Conservation (phyloP, 2,329 filamentous ascomycete genomes). For the Penicillium sp. region DNA sequence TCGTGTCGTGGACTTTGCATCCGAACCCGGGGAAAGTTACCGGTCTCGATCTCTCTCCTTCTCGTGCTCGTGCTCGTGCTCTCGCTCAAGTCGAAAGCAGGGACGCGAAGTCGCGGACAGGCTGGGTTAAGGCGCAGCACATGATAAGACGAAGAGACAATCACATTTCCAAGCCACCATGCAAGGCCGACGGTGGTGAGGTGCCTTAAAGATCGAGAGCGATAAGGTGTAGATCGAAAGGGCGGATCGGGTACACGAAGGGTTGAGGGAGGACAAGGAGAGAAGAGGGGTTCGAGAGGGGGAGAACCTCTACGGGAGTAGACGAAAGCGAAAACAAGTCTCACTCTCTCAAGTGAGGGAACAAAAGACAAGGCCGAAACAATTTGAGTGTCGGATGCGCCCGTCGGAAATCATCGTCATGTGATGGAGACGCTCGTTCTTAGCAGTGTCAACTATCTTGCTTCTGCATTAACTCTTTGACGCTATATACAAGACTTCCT, state of each 20-base stretch:
- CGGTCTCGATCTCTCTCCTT: not conserved
- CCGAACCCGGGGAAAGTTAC: constrained; percentile 9
- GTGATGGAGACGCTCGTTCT: constrained; percentile 17
- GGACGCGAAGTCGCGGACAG: constrained; percentile 32
- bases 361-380: constrained; percentile 4
- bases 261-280: constrained; percentile 13
- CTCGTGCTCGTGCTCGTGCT: not conserved
- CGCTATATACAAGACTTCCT: not conserved
- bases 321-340: not conserved
- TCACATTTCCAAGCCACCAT: constrained; percentile 29
- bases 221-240: constrained; percentile 24
- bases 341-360: not conserved
- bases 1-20: constrained; percentile 7
- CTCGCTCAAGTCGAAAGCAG: constrained; percentile 16
- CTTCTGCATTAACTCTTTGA: not conserved
- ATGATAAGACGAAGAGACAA: constrained; percentile 31
- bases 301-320: not conserved
- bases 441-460: not conserved
- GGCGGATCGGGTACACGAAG: constrained; percentile 20
- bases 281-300: constrained; percentile 9
- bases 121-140: constrained; percentile 28
- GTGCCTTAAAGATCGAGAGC: constrained; percentile 7
- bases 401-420: constrained; percentile 23
- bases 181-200: constrained; percentile 27
- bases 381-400: constrained; percentile 19